Evolutionary conservation across 805 yeast genomes (phyloP).

Genomic region (Candida insectalens): DNA sequence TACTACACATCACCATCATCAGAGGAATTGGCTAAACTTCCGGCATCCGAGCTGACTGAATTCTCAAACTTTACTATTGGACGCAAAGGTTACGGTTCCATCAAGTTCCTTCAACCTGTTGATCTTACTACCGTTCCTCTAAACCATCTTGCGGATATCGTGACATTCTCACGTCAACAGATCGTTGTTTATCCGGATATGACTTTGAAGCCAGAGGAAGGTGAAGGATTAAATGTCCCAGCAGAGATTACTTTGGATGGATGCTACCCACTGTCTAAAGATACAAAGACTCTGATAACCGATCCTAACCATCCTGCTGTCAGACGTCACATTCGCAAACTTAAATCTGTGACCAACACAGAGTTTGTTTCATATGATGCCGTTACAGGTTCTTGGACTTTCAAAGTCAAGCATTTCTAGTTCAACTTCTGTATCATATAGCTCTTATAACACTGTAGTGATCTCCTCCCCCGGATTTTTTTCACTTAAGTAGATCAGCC

Average conservation of each 20-base stretch:
- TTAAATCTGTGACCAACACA: slow-evolving; percentile 50
- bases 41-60: slow-evolving; percentile 53
- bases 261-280: slow-evolving; percentile 72
- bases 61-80: slow-evolving; percentile 69
- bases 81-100: slow-evolving; percentile 63
- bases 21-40: slow-evolving; percentile 46
- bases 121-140: slow-evolving; percentile 66
- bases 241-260: slow-evolving; percentile 66
- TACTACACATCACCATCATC: slow-evolving; percentile 83
- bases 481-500: background rate
- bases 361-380: slow-evolving; percentile 73
- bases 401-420: slow-evolving; percentile 35
- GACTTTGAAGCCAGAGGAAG: slow-evolving; percentile 46
- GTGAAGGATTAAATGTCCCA: slow-evolving; percentile 78
- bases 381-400: slow-evolving; percentile 62
- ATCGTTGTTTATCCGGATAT: slow-evolving; percentile 70
- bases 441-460: no score
- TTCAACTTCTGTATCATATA: no score
- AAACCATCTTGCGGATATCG: slow-evolving; percentile 55
- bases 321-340: slow-evolving; percentile 54
- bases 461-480: background rate
- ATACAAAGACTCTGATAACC: slow-evolving; percentile 60
- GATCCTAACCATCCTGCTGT: slow-evolving; percentile 72
- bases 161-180: slow-evolving; percentile 49
- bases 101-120: slow-evolving; percentile 73